Evolutionary conservation across 2,329 filamentous ascomycete genomes (phyloP).

Genomic region (Colletotrichum gloeosporioides): DNA sequence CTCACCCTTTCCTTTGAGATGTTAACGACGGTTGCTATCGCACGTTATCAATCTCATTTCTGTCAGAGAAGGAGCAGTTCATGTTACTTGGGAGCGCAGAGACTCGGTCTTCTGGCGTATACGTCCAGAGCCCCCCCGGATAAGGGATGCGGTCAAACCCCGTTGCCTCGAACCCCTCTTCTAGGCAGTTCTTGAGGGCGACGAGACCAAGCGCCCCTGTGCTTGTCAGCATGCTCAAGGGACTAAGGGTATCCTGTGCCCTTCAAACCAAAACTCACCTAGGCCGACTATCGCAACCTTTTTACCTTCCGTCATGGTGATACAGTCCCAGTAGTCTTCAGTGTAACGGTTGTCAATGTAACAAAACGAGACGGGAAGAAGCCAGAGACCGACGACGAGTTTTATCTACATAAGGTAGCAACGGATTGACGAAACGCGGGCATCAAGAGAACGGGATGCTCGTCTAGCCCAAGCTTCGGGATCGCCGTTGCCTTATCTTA

Average conservation of each 20-base stretch:
- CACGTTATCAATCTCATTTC: neutral
- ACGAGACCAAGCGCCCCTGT: conserved; percentile 41
- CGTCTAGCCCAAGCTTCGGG: too few relatives aligned
- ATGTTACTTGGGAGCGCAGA: conserved; percentile 36
- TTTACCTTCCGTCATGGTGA: neutral
- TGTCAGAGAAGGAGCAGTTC: neutral
- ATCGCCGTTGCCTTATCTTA: too few relatives aligned
- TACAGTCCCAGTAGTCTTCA: too few relatives aligned
- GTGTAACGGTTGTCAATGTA: too few relatives aligned
- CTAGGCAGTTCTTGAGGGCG: conserved; percentile 46
- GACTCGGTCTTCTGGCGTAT: conserved; percentile 37
- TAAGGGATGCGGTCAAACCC: conserved; percentile 47
- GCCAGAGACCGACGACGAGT: too few relatives aligned
- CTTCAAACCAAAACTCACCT: conserved; percentile 21
- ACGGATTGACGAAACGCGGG: too few relatives aligned
- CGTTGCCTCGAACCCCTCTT: conserved; percentile 48
- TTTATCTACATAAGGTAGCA: too few relatives aligned
- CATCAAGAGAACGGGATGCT: too few relatives aligned
- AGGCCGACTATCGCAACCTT: conserved; percentile 32
- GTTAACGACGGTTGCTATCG: conserved; percentile 32
- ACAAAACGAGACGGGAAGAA: too few relatives aligned
- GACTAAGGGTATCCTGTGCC: too few relatives aligned
- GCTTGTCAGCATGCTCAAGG: neutral
- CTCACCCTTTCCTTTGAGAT: conserved; percentile 34
- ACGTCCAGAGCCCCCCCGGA: conserved; percentile 50